A percentile compares a stretch with the other conserved stretches of the same genome.
Conservation (phyloP, 139 green algal genomes). For the Eudorina sp. region DNA sequence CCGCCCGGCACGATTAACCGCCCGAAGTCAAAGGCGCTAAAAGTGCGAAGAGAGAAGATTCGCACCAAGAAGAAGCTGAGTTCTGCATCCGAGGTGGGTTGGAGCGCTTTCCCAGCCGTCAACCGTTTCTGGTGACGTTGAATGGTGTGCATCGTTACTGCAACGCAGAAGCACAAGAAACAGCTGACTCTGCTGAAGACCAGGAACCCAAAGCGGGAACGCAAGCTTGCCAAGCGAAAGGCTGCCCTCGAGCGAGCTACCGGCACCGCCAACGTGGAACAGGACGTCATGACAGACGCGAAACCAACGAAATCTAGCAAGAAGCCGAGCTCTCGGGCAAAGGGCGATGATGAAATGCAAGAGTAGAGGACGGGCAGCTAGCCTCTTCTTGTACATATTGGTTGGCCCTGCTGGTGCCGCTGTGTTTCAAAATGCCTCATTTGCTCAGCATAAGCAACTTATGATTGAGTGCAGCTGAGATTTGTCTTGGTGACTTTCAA, state of each 20-base stretch:
- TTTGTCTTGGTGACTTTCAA: too few relatives aligned
- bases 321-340: background rate
- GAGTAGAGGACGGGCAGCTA: too few relatives aligned
- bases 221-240: conserved; percentile 27
- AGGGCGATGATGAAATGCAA: conserved; percentile 15
- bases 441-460: too few relatives aligned
- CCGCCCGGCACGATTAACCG: conserved; percentile 33
- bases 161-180: conserved; percentile 36
- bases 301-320: background rate
- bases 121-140: background rate
- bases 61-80: conserved; percentile 50
- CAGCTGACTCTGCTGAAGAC: background rate
- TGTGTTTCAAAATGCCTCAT: too few relatives aligned
- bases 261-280: background rate
- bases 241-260: conserved; percentile 13
- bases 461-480: too few relatives aligned
- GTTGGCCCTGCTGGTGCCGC: too few relatives aligned
- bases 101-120: too few relatives aligned
- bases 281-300: background rate
- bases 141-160: background rate
- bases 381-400: too few relatives aligned
- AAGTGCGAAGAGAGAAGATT: conserved; percentile 48
- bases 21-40: conserved; percentile 26
- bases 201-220: conserved; percentile 31
- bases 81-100: conserved; percentile 39